Conservation (phyloP, 192 early-diverging fungal species). For the Coemansia sp. region DNA sequence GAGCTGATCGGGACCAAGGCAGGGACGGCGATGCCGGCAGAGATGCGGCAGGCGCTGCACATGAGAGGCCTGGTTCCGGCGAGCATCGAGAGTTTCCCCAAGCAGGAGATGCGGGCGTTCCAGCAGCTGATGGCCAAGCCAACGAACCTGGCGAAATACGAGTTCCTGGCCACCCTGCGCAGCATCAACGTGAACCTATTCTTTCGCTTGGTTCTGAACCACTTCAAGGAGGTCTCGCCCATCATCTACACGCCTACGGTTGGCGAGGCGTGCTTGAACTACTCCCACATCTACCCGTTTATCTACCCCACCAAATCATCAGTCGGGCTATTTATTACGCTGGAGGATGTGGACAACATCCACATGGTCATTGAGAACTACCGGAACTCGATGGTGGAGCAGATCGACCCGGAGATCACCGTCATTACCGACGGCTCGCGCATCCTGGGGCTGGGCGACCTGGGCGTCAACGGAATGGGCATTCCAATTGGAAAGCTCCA, state of each 20-base stretch:
- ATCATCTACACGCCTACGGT: slow-evolving; percentile 79
- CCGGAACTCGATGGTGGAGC: slow-evolving; percentile 55
- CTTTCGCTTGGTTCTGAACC: slow-evolving; percentile 69
- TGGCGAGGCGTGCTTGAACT: slow-evolving; percentile 75
- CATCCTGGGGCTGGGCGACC: slow-evolving; percentile 89
- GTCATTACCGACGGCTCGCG: slow-evolving; percentile 92
- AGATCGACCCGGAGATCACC: slow-evolving; percentile 68
- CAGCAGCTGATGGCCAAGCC: slow-evolving; percentile 62
- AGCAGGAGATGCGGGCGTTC: slow-evolving; percentile 68
- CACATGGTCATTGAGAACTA: slow-evolving; percentile 73
- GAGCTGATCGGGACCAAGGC: slow-evolving; percentile 39
- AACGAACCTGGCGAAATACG: slow-evolving; percentile 72
- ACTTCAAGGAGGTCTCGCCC: slow-evolving; percentile 71
- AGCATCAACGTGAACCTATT: slow-evolving; percentile 76
- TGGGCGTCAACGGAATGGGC: slow-evolving; percentile 91
- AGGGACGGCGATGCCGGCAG: slow-evolving; percentile 32
- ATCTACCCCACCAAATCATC: slow-evolving; percentile 62
- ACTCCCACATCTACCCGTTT: slow-evolving; percentile 81
- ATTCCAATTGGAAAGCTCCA: slow-evolving; percentile 94
- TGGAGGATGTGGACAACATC: slow-evolving; percentile 68
- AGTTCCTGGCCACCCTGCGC: slow-evolving; percentile 73
- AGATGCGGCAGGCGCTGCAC: slow-evolving; percentile 55
- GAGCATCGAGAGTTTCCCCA: slow-evolving; percentile 62
- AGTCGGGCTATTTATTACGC: slow-evolving; percentile 81
- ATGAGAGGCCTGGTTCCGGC: slow-evolving; percentile 68